These are phyloP conservation scores for Daedalea quercina DNA, from an alignment of 768 basidiomycete genomes.

Conservation along the genomic window DNA sequence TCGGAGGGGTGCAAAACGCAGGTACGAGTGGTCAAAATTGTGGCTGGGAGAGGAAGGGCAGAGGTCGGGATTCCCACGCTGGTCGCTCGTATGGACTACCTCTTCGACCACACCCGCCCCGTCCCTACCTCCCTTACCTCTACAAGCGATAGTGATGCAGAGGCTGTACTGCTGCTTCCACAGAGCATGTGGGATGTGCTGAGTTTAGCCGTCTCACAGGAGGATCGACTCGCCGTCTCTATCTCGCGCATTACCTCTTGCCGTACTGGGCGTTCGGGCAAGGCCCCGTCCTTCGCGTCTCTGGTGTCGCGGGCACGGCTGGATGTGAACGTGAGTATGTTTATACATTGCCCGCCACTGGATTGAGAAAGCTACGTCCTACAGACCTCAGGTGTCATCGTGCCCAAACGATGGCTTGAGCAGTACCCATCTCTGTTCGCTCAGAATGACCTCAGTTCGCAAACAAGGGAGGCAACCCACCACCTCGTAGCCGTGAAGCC, in stretches of 20 bases:
- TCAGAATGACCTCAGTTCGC: neutral
- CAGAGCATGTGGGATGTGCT: constrained; percentile 9
- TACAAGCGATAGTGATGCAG: neutral
- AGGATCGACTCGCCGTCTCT: constrained; percentile 8
- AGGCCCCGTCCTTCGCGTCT: constrained; percentile 5
- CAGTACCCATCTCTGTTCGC: constrained; percentile 10
- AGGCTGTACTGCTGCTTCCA: constrained; percentile 8
- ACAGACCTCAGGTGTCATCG: constrained; percentile 7
- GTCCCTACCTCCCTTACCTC: constrained; percentile 3
- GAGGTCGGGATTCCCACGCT: constrained; percentile 6
- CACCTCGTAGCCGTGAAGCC: constrained; percentile 10
- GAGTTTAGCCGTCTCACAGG: neutral
- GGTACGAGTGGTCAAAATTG: neutral
- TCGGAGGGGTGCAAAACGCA: no score
- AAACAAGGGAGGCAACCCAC: neutral
- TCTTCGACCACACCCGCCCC: constrained; percentile 14
- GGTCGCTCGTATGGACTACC: constrained; percentile 12
- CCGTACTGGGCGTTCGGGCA: neutral
- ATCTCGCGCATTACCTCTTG: constrained; percentile 3
- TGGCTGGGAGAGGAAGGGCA: neutral
- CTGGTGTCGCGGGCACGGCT: constrained; percentile 30
- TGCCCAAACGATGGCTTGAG: constrained; percentile 13
- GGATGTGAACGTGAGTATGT: constrained; percentile 32
- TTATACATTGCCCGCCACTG: neutral
- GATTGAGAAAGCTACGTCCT: neutral